Evolutionary conservation across 331 rosid genomes (phyloP).

Genomic region (Malus hybrid): DNA sequence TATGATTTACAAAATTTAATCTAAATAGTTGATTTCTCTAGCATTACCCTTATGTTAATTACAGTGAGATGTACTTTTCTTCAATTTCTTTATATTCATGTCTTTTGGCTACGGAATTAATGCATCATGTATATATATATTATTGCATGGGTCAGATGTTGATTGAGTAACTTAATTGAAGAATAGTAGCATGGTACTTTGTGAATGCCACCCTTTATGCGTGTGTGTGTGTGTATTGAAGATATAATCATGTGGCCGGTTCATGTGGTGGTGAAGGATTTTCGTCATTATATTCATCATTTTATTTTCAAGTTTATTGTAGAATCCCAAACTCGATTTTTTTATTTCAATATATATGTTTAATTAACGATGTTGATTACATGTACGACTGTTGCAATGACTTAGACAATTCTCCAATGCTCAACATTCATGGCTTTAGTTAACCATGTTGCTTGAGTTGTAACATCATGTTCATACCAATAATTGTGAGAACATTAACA

Average conservation of each 20-base stretch:
- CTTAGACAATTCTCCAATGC: background rate
- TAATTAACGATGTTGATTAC: too few species aligned
- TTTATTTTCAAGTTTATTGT: too few species aligned
- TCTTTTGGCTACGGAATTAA: background rate
- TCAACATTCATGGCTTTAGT: background rate
- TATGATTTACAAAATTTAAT: too few species aligned
- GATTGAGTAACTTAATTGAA: background rate
- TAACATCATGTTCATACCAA: background rate
- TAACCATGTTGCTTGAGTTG: background rate
- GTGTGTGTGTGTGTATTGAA: too few species aligned
- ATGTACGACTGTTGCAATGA: background rate
- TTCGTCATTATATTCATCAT: too few species aligned
- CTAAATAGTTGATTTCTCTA: too few species aligned
- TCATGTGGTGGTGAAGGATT: too few species aligned
- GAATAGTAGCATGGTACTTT: too few species aligned
- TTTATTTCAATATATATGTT: too few species aligned
- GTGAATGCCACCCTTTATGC: too few species aligned
- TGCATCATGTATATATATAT: background rate
- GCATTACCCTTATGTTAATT: background rate
- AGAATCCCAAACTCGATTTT: too few species aligned
- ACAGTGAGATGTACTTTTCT: background rate
- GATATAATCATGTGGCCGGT: too few species aligned
- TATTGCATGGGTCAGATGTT: background rate
- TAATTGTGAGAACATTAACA: background rate
- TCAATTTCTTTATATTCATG: background rate